A percentile compares a stretch with the other conserved stretches of the same genome.
Conservation (phyloP, 805 yeast genomes). For the Candida insectorum region DNA sequence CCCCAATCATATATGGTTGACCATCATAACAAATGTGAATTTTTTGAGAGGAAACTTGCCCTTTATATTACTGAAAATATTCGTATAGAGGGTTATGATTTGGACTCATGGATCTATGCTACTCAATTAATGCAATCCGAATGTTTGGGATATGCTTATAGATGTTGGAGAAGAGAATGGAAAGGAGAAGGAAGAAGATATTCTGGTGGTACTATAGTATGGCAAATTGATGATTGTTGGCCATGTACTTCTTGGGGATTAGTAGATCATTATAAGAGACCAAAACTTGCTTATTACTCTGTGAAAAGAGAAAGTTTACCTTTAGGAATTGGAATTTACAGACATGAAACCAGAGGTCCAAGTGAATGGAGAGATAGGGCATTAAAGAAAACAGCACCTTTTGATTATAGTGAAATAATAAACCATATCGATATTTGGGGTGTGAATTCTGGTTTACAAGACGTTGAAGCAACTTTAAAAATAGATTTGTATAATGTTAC, state of each 20-base stretch:
- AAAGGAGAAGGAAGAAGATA: slow-evolving; percentile 18
- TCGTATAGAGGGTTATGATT: slow-evolving; percentile 23
- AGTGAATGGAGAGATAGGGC: slow-evolving; percentile 7
- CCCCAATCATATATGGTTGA: slow-evolving; percentile 43
- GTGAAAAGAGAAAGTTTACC: slow-evolving; percentile 37
- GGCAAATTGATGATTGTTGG: slow-evolving; percentile 53
- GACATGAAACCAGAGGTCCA: slow-evolving; percentile 13
- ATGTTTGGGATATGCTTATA: slow-evolving; percentile 41
- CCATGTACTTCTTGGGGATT: slow-evolving; percentile 48
- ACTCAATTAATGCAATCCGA: slow-evolving; percentile 52
- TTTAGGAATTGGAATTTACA: slow-evolving; percentile 26
- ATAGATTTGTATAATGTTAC: slow-evolving; percentile 24
- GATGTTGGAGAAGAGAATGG: slow-evolving; percentile 47
- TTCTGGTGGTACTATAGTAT: slow-evolving; percentile 44
- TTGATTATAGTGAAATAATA: slow-evolving; percentile 13
- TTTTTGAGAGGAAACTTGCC: slow-evolving; percentile 43
- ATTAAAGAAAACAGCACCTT: slow-evolving; percentile 1
- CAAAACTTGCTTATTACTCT: slow-evolving; percentile 44
- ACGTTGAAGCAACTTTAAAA: slow-evolving; percentile 14
- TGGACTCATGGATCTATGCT: slow-evolving; percentile 21
- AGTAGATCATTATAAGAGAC: slow-evolving; percentile 35
- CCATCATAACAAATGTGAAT: slow-evolving; percentile 46
- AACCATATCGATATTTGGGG: slow-evolving; percentile 33
- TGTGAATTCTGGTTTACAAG: slow-evolving; percentile 22
- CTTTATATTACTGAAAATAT: slow-evolving; percentile 43